Base-by-base conservation (phyloP, 2,329 filamentous ascomycete genomes). In the Colletotrichum graminicola region DNA sequence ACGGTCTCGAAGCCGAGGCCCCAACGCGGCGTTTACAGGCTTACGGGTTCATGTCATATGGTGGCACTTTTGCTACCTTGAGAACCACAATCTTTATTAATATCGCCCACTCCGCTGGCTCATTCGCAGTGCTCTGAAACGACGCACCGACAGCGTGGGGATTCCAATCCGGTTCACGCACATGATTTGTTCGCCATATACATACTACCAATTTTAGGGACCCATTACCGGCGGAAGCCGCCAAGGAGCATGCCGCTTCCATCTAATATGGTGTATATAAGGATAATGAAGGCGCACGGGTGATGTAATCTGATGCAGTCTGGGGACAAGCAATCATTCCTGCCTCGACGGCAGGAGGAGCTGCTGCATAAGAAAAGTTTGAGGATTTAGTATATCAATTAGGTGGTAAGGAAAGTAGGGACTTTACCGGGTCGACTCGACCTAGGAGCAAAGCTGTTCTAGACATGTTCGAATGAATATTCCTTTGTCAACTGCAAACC, bases 111-210 rank as follows among this genome's bases (percentile, higher is more conserved):
- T 43, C 36, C 60, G 60, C 39, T 60, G 43, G 41, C 26, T 39
- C 29, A 52, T 29, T 47, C 57, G 47, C 34, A 47, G 32, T 59
- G 41, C 18, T 45, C 21, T 29, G 18, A 16, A 45, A 10, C n/a
- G 52, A 49, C n/a, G n/a, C 49, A 49, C 23, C 16, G n/a, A 39
- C 65, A 47, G 14, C 52, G 43, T n/a, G 60, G 60, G 63, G 52
- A 8, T 49, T 39, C 55, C 67, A 67, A 59, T 64, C 69, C 52
- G n/a, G 36, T 72, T 72, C 69, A 72, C 66, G 65, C 68, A 72
- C 69, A 72, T 72, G 69, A 69, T 64, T 69, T 55, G 63, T 67
- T 64, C 45, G 36, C 59, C 66, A 55, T 60, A 61, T 69, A 72
- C 59, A 68, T 68, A 71, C 62, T 47, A 60, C 47, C 54, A 34